Base-by-base conservation (phyloP, 805 yeast genomes). In the Candida fluviatilis region DNA sequence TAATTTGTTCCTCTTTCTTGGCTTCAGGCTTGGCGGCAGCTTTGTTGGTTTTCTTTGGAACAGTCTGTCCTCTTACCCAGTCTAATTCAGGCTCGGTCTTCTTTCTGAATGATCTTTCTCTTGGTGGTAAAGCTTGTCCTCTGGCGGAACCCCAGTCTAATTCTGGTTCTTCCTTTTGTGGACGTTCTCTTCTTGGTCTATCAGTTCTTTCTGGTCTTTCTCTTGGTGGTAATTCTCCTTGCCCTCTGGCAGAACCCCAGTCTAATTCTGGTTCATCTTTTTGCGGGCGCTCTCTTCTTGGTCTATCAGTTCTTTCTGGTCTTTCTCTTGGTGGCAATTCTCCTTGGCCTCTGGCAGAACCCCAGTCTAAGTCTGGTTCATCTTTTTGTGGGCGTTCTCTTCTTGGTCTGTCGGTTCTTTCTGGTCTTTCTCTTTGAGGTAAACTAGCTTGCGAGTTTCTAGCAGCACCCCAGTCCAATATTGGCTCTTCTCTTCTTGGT, bases 281-380 rank as follows among this genome's bases (percentile, higher is more conserved):
- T 59, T 69, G 64, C 35, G 57, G 56, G 34, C 47, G 18, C 49
- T 70, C 76, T 47, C 52, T 58, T 31, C 64, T 60, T 36, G 46
- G 45, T 48, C 61, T 54, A 28, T 34, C 48, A 27, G 31, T 12
- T 34, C 40, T 50, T 44, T 41, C 43, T 44, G 49, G 28, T 49
- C 60, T 52, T 51, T 70, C 76, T 52, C 68, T 59, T 32, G 68
- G 57, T 35, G 66, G 66, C 39, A 58, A 55, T 8, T 54, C 50
- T 36, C 49, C 68, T 23, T 66, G 64, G 27, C 46, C 42, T 54
- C 78, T 65, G 33, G 71, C 77, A 7, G 68, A 45, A 38, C 71
- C 65, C 80, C 87, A 80, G 59, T 83, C 87, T 38, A 79, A 61
- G 23, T 77, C 76, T 34, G 78, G 76, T 51, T 72, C 80, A 49